phyloP scores from a whole-genome alignment of 306 rosid species.

The Oxytropis ochrocephala region DNA sequence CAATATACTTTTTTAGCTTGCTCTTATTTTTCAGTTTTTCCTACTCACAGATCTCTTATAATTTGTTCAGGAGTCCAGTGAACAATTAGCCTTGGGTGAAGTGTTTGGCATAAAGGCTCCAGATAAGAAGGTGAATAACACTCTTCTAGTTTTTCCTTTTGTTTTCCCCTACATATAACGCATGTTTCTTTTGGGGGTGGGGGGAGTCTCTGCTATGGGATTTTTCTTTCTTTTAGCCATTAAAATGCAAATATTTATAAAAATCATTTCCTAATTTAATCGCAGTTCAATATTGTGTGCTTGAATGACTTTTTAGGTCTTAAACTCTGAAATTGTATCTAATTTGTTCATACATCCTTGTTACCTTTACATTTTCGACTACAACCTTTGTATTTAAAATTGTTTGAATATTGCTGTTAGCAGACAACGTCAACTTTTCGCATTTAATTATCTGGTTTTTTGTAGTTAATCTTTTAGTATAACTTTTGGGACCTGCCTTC shows the following conservation, averaged over 20 bases:
- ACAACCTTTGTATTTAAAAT: background rate
- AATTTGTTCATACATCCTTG: background rate
- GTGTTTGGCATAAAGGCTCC: slow-evolving; percentile 95
- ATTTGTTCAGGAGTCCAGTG: slow-evolving; percentile 73
- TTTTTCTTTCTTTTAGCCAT: background rate
- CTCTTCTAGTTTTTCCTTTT: slow-evolving; percentile 15
- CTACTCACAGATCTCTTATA: slow-evolving; percentile 17
- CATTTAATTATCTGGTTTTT: background rate
- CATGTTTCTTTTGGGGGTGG: background rate
- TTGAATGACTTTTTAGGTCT: background rate
- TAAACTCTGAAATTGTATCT: background rate
- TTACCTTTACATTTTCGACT: background rate
- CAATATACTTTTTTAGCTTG: slow-evolving; percentile 1
- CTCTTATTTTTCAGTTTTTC: slow-evolving; percentile 4
- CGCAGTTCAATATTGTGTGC: background rate
- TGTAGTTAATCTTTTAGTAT: background rate
- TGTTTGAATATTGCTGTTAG: background rate
- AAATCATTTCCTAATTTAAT: background rate
- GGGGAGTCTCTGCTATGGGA: background rate
- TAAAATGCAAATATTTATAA: background rate
- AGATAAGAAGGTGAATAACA: slow-evolving; percentile 61
- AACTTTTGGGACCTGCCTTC: background rate
- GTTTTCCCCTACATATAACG: background rate
- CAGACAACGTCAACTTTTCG: background rate
- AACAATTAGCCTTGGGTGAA: slow-evolving; percentile 86